These are phyloP conservation scores for Dipteronia dyeriana DNA, from an alignment of 345 rosid species.

Conservation along the genomic window DNA sequence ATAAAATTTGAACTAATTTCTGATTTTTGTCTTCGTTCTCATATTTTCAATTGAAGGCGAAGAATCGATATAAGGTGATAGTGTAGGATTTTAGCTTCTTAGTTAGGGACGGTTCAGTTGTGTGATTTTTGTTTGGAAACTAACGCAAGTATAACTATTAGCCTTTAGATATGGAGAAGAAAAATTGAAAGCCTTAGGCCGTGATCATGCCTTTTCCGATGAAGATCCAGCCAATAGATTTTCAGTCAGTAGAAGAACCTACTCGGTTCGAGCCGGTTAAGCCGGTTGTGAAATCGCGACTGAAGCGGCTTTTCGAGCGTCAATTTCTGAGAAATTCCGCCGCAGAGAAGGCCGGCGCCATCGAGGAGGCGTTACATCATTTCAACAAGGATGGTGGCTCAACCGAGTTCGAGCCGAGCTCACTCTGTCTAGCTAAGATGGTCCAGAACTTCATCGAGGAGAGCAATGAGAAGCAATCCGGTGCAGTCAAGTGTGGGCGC, in stretches of 20 bases:
- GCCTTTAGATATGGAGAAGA: constrained; percentile 16
- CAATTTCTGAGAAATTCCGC: constrained; percentile 59
- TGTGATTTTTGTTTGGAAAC: constrained; percentile 12
- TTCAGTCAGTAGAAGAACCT: constrained; percentile 36
- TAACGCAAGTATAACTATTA: background rate
- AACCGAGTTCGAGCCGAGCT: constrained; percentile 75
- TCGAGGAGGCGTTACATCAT: constrained; percentile 26
- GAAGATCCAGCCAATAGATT: constrained; percentile 87
- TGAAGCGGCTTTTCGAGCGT: constrained; percentile 86
- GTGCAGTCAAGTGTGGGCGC: constrained; percentile 39
- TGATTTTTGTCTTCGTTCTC: constrained; percentile 16
- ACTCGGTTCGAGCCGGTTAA: constrained; percentile 45
- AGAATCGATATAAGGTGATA: constrained; percentile 18
- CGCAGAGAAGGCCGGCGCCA: constrained; percentile 38
- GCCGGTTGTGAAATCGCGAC: constrained; percentile 68
- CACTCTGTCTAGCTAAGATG: constrained; percentile 70
- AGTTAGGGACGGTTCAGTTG: background rate
- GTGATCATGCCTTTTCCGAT: constrained; percentile 48
- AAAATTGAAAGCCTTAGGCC: constrained; percentile 7
- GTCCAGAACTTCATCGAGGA: constrained; percentile 81
- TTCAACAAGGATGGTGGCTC: constrained; percentile 40
- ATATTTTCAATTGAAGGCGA: constrained; percentile 16
- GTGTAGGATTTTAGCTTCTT: background rate
- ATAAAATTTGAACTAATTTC: constrained; percentile 8
- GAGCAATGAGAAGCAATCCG: constrained; percentile 51